A percentile compares a stretch with the other conserved stretches of the same genome.
Evolutionary conservation across 2,329 filamentous ascomycete species (phyloP).

Genomic region (Seiridium unicorne): DNA sequence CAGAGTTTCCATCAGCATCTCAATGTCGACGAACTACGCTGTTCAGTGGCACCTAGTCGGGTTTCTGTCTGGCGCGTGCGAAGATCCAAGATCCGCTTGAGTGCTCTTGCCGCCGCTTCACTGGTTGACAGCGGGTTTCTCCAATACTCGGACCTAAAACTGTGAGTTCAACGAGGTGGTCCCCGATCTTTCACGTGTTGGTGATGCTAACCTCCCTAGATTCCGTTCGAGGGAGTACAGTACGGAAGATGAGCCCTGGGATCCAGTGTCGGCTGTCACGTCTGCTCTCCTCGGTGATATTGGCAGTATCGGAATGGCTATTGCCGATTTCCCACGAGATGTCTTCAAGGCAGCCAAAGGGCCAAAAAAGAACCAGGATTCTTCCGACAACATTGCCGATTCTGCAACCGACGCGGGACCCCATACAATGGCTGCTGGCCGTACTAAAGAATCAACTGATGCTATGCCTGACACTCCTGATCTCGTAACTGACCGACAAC

Average conservation of each 20-base stretch:
- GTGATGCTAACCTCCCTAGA: slow-evolving; percentile 28
- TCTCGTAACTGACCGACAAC: neutral
- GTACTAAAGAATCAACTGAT: slow-evolving; percentile 7
- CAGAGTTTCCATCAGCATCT: slow-evolving; percentile 72
- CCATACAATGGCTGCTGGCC: neutral
- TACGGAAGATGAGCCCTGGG: slow-evolving; percentile 74
- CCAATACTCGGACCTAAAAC: slow-evolving; percentile 68
- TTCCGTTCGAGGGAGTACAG: slow-evolving; percentile 64
- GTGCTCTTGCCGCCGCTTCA: slow-evolving; percentile 69
- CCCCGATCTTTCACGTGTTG: neutral
- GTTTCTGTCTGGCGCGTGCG: slow-evolving; percentile 75
- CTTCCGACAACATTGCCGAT: slow-evolving; percentile 15
- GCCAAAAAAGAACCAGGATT: slow-evolving; percentile 14
- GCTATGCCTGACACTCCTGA: neutral
- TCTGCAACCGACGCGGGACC: slow-evolving; percentile 7
- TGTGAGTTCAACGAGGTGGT: slow-evolving; percentile 47
- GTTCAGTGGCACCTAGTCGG: slow-evolving; percentile 64
- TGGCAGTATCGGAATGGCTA: slow-evolving; percentile 75
- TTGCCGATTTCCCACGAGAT: slow-evolving; percentile 69
- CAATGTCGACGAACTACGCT: slow-evolving; percentile 64
- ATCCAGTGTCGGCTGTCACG: slow-evolving; percentile 76
- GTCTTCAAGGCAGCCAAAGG: slow-evolving; percentile 42
- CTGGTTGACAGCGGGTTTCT: slow-evolving; percentile 64
- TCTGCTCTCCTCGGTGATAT: slow-evolving; percentile 81
- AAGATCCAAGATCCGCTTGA: slow-evolving; percentile 65